These are phyloP conservation scores for Trifolium fragiferum DNA, from an alignment of 306 rosid genomes.

Conservation along the genomic window DNA sequence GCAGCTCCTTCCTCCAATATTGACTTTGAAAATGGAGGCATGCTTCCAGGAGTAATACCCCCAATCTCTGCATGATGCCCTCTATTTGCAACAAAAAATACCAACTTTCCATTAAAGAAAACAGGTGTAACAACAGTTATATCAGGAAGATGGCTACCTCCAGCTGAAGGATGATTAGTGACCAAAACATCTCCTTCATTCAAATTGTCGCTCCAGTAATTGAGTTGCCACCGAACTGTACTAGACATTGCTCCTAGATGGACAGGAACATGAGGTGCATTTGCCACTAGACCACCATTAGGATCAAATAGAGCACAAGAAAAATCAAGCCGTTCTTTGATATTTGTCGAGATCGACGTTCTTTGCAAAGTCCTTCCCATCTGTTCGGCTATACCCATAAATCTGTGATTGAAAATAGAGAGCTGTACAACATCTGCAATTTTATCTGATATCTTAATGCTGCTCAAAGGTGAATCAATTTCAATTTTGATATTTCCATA, in stretches of 20 bases:
- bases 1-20: slow-evolving; percentile 96
- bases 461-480: slow-evolving; percentile 61
- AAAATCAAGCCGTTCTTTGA: slow-evolving; percentile 94
- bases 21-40: slow-evolving; percentile 93
- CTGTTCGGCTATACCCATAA: slow-evolving; percentile 99
- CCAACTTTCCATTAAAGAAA: slow-evolving; percentile 69
- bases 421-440: slow-evolving; percentile 92
- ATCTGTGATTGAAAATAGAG: slow-evolving; percentile 89
- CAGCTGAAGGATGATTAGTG: slow-evolving; percentile 94
- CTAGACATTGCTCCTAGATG: slow-evolving; percentile 97
- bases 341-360: slow-evolving; percentile 95
- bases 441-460: slow-evolving; percentile 59
- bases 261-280: slow-evolving; percentile 95
- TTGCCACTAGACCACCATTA: slow-evolving; percentile 91
- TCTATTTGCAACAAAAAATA: slow-evolving; percentile 89
- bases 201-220: slow-evolving; percentile 73
- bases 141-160: slow-evolving; percentile 98
- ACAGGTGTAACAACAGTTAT: slow-evolving; percentile 93
- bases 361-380: slow-evolving; percentile 97
- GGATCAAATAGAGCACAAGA: slow-evolving; percentile 97
- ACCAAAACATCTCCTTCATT: slow-evolving; percentile 93
- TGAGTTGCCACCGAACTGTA: slow-evolving; percentile 89
- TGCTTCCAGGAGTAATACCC: slow-evolving; percentile 94
- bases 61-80: slow-evolving; percentile 98
- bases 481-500: slow-evolving; percentile 83